Evolutionary conservation across 768 basidiomycete species (phyloP).

Genomic region (Pisolithus albus): DNA sequence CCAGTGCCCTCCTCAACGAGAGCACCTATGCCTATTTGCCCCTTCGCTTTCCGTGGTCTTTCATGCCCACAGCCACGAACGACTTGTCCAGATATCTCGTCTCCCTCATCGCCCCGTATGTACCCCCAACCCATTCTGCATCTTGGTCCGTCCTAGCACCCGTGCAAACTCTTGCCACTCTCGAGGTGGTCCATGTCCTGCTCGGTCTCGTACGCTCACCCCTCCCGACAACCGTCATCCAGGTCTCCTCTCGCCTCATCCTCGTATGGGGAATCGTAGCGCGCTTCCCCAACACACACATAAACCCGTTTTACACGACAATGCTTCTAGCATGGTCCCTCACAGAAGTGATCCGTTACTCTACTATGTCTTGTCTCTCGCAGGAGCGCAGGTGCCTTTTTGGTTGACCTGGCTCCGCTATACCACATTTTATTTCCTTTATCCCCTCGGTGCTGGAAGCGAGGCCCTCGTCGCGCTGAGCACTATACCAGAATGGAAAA

Average conservation of each 20-base stretch:
- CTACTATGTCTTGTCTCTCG: conserved; percentile 70
- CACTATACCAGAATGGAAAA: conserved; percentile 54
- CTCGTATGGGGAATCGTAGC: conserved; percentile 75
- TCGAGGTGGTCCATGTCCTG: conserved; percentile 80
- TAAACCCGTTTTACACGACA: conserved; percentile 74
- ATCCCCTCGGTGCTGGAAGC: conserved; percentile 85
- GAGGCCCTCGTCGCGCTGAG: conserved; percentile 82
- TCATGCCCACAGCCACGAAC: conserved; percentile 23
- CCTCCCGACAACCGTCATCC: conserved; percentile 63
- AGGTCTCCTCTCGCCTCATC: conserved; percentile 76
- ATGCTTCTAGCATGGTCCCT: conserved; percentile 93
- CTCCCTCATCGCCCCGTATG: conserved; percentile 30
- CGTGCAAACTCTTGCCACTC: conserved; percentile 76
- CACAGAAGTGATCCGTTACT: conserved; percentile 88
- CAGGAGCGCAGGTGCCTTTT: conserved; percentile 44
- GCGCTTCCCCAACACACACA: conserved; percentile 40
- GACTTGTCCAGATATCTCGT: conserved; percentile 29
- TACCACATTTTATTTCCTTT: conserved; percentile 90
- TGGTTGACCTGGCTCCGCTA: conserved; percentile 78
- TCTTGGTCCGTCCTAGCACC: conserved; percentile 57
- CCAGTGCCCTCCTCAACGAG: conserved; percentile 34
- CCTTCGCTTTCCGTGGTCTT: conserved; percentile 6
- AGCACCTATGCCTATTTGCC: conserved; percentile 18
- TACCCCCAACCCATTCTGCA: conserved; percentile 40
- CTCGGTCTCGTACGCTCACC: conserved; percentile 77